Conservation (phyloP, 2,329 filamentous ascomycete species). For the Fusarium mexicanum region DNA sequence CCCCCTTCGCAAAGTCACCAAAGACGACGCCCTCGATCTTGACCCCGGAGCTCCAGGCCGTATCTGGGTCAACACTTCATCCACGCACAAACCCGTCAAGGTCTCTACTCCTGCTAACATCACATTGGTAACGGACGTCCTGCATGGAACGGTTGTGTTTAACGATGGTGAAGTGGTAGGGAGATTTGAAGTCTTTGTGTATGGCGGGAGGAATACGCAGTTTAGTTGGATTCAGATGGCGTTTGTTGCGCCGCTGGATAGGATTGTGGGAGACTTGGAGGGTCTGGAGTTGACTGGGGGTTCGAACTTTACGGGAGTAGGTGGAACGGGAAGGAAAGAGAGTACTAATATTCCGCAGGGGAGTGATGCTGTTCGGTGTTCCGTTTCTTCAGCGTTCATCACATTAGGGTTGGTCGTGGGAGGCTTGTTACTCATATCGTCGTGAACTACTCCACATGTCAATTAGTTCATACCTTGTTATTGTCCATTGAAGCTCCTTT, state of each 20-base stretch:
- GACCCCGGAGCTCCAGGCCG: slow-evolving; percentile 15
- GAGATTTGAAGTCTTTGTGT: slow-evolving; percentile 20
- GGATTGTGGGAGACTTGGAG: background rate
- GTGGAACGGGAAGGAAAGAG: background rate
- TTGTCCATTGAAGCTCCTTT: rapidly evolving
- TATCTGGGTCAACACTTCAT: slow-evolving; percentile 12
- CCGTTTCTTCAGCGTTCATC: background rate
- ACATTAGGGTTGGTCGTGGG: background rate
- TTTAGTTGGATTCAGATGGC: slow-evolving; percentile 29
- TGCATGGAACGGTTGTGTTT: background rate
- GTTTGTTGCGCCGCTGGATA: slow-evolving; percentile 8
- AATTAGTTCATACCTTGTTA: background rate
- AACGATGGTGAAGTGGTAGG: background rate
- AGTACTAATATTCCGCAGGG: background rate
- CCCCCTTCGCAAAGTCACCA: slow-evolving; percentile 7
- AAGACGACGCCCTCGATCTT: background rate
- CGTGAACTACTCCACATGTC: rapidly evolving
- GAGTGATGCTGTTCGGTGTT: background rate
- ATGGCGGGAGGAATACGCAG: slow-evolving; percentile 12
- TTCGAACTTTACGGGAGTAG: background rate
- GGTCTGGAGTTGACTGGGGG: background rate
- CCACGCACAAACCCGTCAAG: slow-evolving; percentile 6
- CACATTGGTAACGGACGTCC: background rate
- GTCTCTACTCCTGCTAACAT: background rate
- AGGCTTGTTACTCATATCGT: background rate